Evolutionary conservation across 2,329 filamentous ascomycete genomes (phyloP).

Genomic region (Aspergillus ruber): DNA sequence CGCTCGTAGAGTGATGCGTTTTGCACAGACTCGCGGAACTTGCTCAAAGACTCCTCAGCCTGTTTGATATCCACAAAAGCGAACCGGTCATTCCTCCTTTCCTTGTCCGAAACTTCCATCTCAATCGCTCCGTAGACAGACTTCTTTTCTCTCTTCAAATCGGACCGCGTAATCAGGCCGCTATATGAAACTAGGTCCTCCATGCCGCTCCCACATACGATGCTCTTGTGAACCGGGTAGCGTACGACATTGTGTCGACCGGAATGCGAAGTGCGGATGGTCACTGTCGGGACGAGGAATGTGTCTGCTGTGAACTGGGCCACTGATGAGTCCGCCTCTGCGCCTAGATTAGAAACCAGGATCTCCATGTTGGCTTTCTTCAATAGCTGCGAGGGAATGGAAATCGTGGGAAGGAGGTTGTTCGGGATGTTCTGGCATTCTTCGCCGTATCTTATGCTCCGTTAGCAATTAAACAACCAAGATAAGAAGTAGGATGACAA

Average conservation of each 20-base stretch:
- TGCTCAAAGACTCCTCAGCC: slow-evolving; percentile 57
- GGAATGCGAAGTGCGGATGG: slow-evolving; percentile 59
- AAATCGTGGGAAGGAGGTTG: slow-evolving; percentile 49
- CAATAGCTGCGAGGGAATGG: slow-evolving; percentile 51
- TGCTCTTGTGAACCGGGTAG: slow-evolving; percentile 75
- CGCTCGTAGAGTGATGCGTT: slow-evolving; percentile 68
- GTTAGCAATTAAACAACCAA: not conserved
- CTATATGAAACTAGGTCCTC: slow-evolving; percentile 50
- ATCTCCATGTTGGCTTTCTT: slow-evolving; percentile 54
- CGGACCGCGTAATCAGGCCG: slow-evolving; percentile 24
- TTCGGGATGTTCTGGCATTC: slow-evolving; percentile 42
- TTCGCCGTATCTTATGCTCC: slow-evolving; percentile 47
- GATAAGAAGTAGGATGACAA: not conserved
- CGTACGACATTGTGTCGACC: slow-evolving; percentile 61
- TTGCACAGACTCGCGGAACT: slow-evolving; percentile 62
- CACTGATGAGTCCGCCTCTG: slow-evolving; percentile 45
- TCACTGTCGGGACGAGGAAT: slow-evolving; percentile 68
- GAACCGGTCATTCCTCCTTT: slow-evolving; percentile 22
- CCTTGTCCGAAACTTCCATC: slow-evolving; percentile 42
- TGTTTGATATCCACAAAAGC: slow-evolving; percentile 57
- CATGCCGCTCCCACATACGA: slow-evolving; percentile 69
- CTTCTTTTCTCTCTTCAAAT: slow-evolving; percentile 22
- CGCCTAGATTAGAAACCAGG: slow-evolving; percentile 49
- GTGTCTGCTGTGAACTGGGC: slow-evolving; percentile 50
- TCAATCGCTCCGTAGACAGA: slow-evolving; percentile 33